Base-by-base conservation (phyloP, 106 monocot genomes). In the Amphibolis antarctica region DNA sequence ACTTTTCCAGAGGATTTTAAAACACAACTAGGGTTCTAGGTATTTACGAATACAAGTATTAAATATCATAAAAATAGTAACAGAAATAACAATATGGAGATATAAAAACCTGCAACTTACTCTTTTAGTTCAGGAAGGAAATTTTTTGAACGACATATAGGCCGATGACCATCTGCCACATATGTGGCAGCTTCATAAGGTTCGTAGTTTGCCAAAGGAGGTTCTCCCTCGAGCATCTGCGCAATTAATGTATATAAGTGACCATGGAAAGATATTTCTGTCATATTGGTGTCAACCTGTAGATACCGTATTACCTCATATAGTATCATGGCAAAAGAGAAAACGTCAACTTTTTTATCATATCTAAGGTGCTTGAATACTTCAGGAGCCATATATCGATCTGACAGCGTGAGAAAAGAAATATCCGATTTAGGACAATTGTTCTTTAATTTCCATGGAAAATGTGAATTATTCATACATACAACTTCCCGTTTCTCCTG, bases 401-500 rank as follows among this genome's bases (percentile, higher is more conserved):
- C 81, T 89, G 44, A 28, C 25, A 59, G 61, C 55, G 54, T 28
- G 54, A 74, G 15, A 63, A 43, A 27, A 61, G 45, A 10, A 26
- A 57, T 71, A 67, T n/a, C n/a, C 12, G 6, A 25, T 62, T 63
- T 71, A 9, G 0, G 55, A 68, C 43, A 54, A 19, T 36, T 55
- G 24, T 22, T 47, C 20, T 26, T 25, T 24, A 42, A 12, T 27
- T 49, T 13, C 21, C 3, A 15, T 1, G 17, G 36, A 22, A 71
- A 28, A 45, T 1, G 11, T 26, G 10, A 24, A 14, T 46, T 47
- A 12, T 42, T 30, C 10, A 66, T 2, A 82, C 94, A 82, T 66
- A 96, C 90, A 98, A 71, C 96, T 98, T 78, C 96, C 96, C 42
- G 96, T 98, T 77, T 98, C 96, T 58, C 96, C 96, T 17, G 96